Conservation (phyloP, 768 basidiomycete genomes). For the Cystobasidium ongulense region DNA sequence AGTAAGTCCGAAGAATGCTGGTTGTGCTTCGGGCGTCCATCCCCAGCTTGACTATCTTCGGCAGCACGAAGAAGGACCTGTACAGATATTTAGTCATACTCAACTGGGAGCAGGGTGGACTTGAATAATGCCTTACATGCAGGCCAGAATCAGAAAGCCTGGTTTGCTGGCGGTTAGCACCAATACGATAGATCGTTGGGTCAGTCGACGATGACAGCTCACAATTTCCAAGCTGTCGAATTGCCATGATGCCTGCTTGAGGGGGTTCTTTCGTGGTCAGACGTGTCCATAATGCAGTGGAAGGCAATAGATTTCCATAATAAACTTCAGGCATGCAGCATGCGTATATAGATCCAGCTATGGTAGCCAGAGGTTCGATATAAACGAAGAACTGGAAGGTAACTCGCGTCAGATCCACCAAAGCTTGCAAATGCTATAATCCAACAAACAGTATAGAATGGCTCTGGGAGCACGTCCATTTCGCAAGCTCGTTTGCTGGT, state of each 20-base stretch:
- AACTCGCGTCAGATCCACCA: not conserved
- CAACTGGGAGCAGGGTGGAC: not conserved
- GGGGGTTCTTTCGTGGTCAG: not conserved
- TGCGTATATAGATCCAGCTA: conserved; percentile 11
- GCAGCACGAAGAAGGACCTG: conserved; percentile 58
- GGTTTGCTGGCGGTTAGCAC: not conserved
- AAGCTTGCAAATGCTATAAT: not conserved
- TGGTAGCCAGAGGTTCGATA: conserved; percentile 17
- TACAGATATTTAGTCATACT: not conserved
- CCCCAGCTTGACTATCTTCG: conserved; percentile 87
- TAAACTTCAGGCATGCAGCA: conserved; percentile 8
- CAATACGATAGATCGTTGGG: no score
- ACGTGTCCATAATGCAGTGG: not conserved
- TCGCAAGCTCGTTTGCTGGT: no score
- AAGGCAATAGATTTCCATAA: not conserved
- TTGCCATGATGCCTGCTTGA: conserved; percentile 9
- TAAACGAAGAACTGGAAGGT: conserved; percentile 21
- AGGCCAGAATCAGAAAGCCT: conserved; percentile 18
- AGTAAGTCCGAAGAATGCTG: not conserved
- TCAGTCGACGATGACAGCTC: not conserved
- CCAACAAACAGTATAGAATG: conserved; percentile 1
- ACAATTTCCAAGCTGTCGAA: conserved; percentile 27
- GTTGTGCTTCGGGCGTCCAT: conserved; percentile 69
- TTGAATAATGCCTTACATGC: not conserved
- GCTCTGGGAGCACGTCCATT: not conserved